phyloP scores from a whole-genome alignment of 2,329 filamentous ascomycete species.

The Trichoderma gracile region DNA sequence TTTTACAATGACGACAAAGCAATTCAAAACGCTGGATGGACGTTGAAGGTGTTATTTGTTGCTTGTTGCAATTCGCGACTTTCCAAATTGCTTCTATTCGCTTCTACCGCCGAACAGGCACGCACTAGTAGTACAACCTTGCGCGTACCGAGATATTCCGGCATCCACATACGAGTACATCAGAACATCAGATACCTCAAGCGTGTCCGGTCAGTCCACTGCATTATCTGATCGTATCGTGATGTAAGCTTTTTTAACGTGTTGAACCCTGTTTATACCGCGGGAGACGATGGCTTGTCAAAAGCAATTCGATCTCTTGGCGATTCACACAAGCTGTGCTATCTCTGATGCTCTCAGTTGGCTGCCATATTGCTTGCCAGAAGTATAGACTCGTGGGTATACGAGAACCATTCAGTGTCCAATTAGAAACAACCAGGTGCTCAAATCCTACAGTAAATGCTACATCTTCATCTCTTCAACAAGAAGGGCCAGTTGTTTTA shows the following conservation, averaged over 20 bases:
- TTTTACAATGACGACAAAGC: too few species aligned
- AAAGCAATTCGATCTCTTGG: not conserved
- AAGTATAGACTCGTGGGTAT: too few species aligned
- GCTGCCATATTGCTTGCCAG: too few species aligned
- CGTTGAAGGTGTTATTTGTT: too few species aligned
- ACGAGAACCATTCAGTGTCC: too few species aligned
- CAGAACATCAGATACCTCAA: not conserved
- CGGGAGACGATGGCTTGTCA: not conserved
- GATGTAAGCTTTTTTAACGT: not conserved
- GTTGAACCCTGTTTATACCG: not conserved
- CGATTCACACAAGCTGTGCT: not conserved
- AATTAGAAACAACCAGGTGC: too few species aligned
- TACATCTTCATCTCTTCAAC: too few species aligned
- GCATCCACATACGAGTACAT: not conserved
- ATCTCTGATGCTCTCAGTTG: not conserved
- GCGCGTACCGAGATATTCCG: not conserved
- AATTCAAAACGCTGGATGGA: too few species aligned
- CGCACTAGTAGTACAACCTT: not conserved
- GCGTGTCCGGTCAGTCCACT: not conserved
- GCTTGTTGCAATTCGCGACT: too few species aligned
- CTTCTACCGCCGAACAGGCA: not conserved
- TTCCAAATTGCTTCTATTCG: not conserved
- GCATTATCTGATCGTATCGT: constrained; percentile 2
- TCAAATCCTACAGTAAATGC: too few species aligned
- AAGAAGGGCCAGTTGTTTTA: too few species aligned